phyloP scores from a whole-genome alignment of 2,329 filamentous ascomycete genomes.

The Diplocarpon mali region DNA sequence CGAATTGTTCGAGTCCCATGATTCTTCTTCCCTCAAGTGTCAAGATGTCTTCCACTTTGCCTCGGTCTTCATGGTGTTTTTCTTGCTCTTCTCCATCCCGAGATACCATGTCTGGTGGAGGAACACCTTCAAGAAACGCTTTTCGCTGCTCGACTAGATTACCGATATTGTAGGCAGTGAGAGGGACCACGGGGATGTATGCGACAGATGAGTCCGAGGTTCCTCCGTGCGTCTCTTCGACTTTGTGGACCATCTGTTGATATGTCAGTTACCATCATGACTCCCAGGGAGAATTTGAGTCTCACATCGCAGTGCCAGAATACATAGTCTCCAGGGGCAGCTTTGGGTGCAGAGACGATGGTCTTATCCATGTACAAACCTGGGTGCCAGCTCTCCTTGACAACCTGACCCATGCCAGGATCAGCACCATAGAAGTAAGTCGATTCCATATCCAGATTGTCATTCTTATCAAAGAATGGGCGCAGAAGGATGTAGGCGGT shows the following conservation, averaged over 20 bases:
- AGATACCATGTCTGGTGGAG: conserved; percentile 58
- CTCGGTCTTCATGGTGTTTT: conserved; percentile 4
- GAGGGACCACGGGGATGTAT: conserved; percentile 51
- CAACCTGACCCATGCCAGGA: conserved; percentile 6
- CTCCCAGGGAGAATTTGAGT: neutral
- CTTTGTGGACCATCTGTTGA: conserved; percentile 6
- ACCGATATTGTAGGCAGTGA: conserved; percentile 60
- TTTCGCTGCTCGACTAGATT: conserved; percentile 60
- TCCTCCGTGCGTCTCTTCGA: conserved; percentile 6
- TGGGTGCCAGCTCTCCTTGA: conserved; percentile 5
- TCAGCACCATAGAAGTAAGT: conserved; percentile 8
- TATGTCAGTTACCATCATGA: neutral
- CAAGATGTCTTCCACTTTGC: conserved; percentile 5
- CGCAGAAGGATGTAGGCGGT: conserved; percentile 7
- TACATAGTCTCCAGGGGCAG: conserved; percentile 6
- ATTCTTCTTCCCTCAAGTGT: conserved; percentile 4
- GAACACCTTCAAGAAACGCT: conserved; percentile 56
- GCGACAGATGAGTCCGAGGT: conserved; percentile 6
- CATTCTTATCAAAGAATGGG: conserved; percentile 5
- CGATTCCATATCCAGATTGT: conserved; percentile 7
- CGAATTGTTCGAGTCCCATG: conserved; percentile 7
- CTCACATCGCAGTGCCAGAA: conserved; percentile 9
- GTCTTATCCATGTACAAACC: conserved; percentile 3
- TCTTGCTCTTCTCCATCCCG: conserved; percentile 47
- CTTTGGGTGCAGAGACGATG: conserved; percentile 4